Evolutionary conservation across 768 basidiomycete species (phyloP), one percentile per base, ranked within the genome.

Genomic region (Hypholoma sublateritium): DNA sequence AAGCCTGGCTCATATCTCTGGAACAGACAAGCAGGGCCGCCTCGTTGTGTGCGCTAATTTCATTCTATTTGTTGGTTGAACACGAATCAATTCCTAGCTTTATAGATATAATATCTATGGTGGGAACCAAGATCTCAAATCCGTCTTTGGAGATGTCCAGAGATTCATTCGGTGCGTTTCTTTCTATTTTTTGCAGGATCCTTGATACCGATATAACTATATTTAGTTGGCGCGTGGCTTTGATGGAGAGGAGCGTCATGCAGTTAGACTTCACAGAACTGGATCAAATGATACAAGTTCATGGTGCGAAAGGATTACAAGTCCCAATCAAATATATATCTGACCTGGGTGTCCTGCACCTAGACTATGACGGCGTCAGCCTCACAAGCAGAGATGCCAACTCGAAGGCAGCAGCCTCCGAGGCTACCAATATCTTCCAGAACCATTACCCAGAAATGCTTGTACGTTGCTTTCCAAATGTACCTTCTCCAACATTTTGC

Each of bases 391-490:
- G 90, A 14, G 87, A 87, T 32, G 80, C 87, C 42, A 88, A 85
- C 65, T 86, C 89, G 37, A 93, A 93, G 72, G 81, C 77, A 13
- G 91, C 91, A 9, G 91, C 91, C 0, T 76, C 81, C 1, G 85
- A 90, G 65, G 87, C 89, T 7, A 82, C 85, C 2, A 84, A 76
- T 63, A 88, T 93, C 64, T 93, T 93, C 73, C 77, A 82, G 54
- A 77, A 77, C 59, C 83, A 93, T 68, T 93, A 93, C 65, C 91
- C 91, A 0, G 91, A 93, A 68, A 77, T 92, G 57, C 73, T 93
- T 52, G 89, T 88, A 42, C 51, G 80, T 72, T 4, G 16, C 54
- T 17, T 28, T 43, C 32, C 2, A 24, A 35, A 12, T 25, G 36
- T 28, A 17, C 45, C 6, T 24, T 16, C 28, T 17, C 13, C 28